Base-by-base conservation (phyloP, 1,139 yeast species). In the Yamadazyma diddensiae region DNA sequence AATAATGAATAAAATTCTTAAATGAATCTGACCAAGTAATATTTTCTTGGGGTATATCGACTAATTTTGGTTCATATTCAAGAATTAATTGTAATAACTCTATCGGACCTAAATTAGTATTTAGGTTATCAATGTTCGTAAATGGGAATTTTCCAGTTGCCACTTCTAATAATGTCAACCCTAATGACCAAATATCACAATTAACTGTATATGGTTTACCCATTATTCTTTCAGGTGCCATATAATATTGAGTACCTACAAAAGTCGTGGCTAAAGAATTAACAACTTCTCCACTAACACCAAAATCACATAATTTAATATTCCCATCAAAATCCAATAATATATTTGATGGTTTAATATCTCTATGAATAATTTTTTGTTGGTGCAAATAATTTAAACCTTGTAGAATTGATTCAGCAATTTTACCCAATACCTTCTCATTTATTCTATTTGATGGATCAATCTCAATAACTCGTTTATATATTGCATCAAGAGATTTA, bases 181-280 rank as follows among this genome's bases (percentile, higher is more conserved):
- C 98, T 21, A 92, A 62, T 1, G 97, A 88, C 98, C 98, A 92
- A 12, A 92, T 92, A 54, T 92, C 98, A 47, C 94, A 82, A 2
- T 95, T 85, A 3, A 90, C 96, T 9, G 95, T 82, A 52, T 92
- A 92, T 1, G 96, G 92, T 50, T 87, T 90, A 21, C 97, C 97
- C 65, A 85, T 86, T 29, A 92, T 88, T 48, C 98, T 72, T 56
- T 92, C 98, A 0, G 98, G 98, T 0, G 97, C 97, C 98, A 92
- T 92, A 57, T 92, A 92, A 55, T 86, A 90, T 15, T 94, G 90
- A 0, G 98, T 92, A 1, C 98, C 98, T 0, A 96, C 94, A 53
- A 90, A 92, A 0, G 98, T 92, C 1, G 95, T 85, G 2, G 97
- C 97, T 30, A 92, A 65, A 0, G 97, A 87, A 55, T 90, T 83